Conservation (phyloP, 1,139 yeast genomes). For the Taphrina wiesneri region DNA sequence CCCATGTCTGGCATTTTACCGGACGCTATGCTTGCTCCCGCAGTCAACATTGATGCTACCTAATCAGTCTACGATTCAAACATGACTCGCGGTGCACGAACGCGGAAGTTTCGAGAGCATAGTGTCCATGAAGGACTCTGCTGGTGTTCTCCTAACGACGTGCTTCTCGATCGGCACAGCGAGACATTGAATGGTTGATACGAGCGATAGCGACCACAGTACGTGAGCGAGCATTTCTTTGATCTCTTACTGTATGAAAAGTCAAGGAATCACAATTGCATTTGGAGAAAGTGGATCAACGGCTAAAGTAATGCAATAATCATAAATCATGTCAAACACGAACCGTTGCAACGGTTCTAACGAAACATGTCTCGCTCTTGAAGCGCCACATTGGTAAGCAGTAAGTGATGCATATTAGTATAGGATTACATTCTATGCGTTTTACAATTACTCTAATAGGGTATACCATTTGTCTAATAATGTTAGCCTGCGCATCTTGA, state of each 20-base stretch:
- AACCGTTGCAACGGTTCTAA: background rate
- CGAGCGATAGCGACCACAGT: background rate
- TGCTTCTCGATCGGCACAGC: background rate
- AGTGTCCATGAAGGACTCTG: background rate
- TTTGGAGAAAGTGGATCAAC: too few relatives aligned
- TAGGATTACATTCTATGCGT: background rate
- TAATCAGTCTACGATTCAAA: background rate
- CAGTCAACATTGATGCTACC: background rate
- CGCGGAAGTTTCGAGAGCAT: background rate
- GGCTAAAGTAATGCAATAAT: background rate
- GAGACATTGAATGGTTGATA: background rate
- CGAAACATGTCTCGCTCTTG: background rate
- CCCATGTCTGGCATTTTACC: conserved; percentile 11
- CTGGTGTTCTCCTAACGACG: background rate
- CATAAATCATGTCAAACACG: background rate
- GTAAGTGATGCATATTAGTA: background rate
- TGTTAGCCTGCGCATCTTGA: background rate
- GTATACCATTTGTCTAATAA: conserved; percentile 24
- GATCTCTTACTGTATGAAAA: too few relatives aligned
- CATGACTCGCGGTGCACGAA: background rate
- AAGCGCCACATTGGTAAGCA: background rate
- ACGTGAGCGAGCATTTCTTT: background rate
- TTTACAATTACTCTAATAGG: background rate
- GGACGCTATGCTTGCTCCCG: conserved; percentile 4
- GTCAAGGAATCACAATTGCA: too few relatives aligned